These are phyloP conservation scores for Recurvomyces mirabilis DNA, from an alignment of 495 filamentous ascomycete genomes.

Conservation along the genomic window DNA sequence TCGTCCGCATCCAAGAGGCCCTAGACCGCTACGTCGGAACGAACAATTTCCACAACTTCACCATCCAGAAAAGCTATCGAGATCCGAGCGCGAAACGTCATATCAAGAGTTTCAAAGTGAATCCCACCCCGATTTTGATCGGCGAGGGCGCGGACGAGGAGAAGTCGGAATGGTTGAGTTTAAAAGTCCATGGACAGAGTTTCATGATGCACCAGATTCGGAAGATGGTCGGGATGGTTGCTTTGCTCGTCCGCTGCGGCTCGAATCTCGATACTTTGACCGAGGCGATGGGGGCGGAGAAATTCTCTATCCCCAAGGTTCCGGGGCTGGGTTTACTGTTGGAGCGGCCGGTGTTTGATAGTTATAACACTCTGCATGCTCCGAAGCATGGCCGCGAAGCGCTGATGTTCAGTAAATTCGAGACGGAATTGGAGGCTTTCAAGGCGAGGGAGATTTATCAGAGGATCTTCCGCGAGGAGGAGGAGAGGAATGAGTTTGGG, in stretches of 20 bases:
- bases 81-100: conserved; percentile 76
- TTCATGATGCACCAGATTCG: conserved; percentile 99
- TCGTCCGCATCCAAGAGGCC: conserved; percentile 58
- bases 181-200: conserved; percentile 92
- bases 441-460: conserved; percentile 90
- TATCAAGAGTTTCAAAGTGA: conserved; percentile 77
- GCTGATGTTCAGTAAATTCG: conserved; percentile 67
- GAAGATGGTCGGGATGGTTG: conserved; percentile 93
- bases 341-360: conserved; percentile 80
- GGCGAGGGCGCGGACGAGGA: conserved; percentile 27
- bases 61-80: conserved; percentile 64
- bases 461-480: conserved; percentile 80
- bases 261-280: conserved; percentile 57
- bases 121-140: conserved; percentile 63
- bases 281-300: conserved; percentile 45
- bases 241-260: conserved; percentile 72
- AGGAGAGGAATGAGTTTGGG: conserved; percentile 40
- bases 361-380: conserved; percentile 57
- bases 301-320: conserved; percentile 85
- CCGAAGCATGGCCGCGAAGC: conserved; percentile 40
- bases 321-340: conserved; percentile 79
- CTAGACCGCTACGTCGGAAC: conserved; percentile 69
- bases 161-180: conserved; percentile 85
- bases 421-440: conserved; percentile 71
- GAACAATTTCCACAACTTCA: conserved; percentile 90